Conservation (phyloP, 2,329 filamentous ascomycete species). For the Orbilia brochopaga region DNA sequence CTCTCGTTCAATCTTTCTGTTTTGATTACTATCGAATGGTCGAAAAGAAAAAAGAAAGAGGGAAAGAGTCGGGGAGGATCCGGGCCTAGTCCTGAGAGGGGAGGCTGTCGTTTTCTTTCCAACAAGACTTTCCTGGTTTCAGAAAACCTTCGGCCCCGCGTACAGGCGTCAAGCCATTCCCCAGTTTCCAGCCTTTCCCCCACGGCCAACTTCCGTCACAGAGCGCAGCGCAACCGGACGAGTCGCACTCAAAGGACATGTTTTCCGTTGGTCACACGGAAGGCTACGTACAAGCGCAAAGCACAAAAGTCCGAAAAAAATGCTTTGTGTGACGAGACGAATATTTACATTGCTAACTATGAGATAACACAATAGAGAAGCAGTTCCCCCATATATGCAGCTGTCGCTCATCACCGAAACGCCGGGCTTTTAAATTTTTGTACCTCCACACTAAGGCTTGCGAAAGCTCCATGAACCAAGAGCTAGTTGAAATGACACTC, state of each 20-base stretch:
- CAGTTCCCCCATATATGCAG: neutral
- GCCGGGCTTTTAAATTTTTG: conserved; percentile 24
- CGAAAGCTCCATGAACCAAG: conserved; percentile 18
- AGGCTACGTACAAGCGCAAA: neutral
- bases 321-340: neutral
- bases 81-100: conserved; percentile 22
- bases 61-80: conserved; percentile 30
- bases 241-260: neutral
- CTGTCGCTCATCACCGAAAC: conserved; percentile 48
- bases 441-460: conserved; percentile 48
- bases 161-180: conserved; percentile 31
- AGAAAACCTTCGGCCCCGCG: conserved; percentile 36
- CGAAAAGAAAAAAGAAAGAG: neutral
- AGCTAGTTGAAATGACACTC: neutral
- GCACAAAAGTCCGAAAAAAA: neutral
- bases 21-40: conserved; percentile 3
- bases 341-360: neutral
- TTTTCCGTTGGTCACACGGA: neutral
- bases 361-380: no score
- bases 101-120: conserved; percentile 9
- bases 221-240: neutral
- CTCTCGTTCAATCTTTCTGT: neutral
- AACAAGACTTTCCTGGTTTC: conserved; percentile 30
- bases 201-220: conserved; percentile 13
- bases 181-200: conserved; percentile 42